phyloP scores from a whole-genome alignment of 2,329 filamentous ascomycete species.

The Fusarium kyushuense region DNA sequence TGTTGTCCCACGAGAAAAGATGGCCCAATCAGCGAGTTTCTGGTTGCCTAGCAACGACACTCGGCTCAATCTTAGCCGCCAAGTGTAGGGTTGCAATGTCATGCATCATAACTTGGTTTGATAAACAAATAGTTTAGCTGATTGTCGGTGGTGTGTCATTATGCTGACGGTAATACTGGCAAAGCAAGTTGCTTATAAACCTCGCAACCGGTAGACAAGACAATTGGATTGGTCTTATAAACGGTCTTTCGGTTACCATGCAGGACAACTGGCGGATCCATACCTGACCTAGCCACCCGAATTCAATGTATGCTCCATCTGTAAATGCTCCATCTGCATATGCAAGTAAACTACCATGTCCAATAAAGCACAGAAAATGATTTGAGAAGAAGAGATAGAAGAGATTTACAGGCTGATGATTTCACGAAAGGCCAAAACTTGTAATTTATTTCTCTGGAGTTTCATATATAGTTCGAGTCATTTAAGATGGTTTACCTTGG shows the following conservation, averaged over 20 bases:
- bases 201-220: neutral
- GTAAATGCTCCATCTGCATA: neutral
- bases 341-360: neutral
- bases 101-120: constrained; percentile 10
- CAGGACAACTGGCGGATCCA: constrained; percentile 8
- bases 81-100: constrained; percentile 29
- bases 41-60: constrained; percentile 52
- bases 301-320: neutral
- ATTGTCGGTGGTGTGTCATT: neutral
- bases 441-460: neutral
- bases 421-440: neutral
- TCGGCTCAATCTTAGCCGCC: constrained; percentile 19
- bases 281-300: neutral
- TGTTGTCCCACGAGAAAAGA: constrained; percentile 47
- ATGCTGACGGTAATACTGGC: neutral
- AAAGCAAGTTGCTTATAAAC: neutral
- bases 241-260: constrained; percentile 2
- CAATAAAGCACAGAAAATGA: neutral
- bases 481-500: neutral
- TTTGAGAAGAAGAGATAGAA: neutral
- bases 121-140: neutral
- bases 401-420: neutral
- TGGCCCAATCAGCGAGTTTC: constrained; percentile 49
- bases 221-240: neutral
- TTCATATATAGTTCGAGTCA: neutral